These are phyloP conservation scores for Lepraria neglecta DNA, from an alignment of 495 filamentous ascomycete species.

Conservation along the genomic window DNA sequence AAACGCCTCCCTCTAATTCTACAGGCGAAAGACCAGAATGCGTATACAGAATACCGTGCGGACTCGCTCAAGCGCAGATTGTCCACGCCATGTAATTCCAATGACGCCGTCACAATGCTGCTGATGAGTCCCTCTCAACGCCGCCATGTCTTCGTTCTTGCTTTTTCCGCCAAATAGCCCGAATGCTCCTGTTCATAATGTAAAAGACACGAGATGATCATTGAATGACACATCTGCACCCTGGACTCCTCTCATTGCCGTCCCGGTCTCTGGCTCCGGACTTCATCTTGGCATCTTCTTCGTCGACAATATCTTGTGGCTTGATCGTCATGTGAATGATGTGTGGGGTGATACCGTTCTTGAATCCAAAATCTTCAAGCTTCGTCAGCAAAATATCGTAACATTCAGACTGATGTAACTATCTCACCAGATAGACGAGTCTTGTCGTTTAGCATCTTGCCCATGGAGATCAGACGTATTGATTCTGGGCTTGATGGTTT, in stretches of 20 bases:
- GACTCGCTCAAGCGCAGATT: background rate
- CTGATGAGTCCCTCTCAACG: background rate
- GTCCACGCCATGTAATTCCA: background rate
- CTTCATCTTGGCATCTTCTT: conserved; percentile 81
- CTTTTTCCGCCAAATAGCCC: background rate
- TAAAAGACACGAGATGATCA: background rate
- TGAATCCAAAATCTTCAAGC: conserved; percentile 69
- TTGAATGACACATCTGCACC: conserved; percentile 70
- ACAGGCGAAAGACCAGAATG: background rate
- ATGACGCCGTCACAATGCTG: conserved; percentile 6
- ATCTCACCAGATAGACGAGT: conserved; percentile 62
- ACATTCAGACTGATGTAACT: background rate
- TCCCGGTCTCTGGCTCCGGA: conserved; percentile 52
- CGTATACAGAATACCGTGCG: background rate
- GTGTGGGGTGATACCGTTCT: conserved; percentile 57
- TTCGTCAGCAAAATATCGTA: background rate
- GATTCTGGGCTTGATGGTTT: conserved; percentile 74
- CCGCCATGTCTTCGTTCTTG: background rate
- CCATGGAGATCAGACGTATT: conserved; percentile 84
- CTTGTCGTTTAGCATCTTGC: conserved; percentile 82
- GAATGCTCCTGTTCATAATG: conserved; percentile 1
- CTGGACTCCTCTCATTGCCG: conserved; percentile 55
- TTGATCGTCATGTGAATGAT: conserved; percentile 92
- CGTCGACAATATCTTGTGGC: conserved; percentile 81
- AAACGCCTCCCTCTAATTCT: conserved; percentile 9